These are phyloP conservation scores for Fusarium subglutinans DNA, from an alignment of 2,329 filamentous ascomycete genomes.

Conservation along the genomic window DNA sequence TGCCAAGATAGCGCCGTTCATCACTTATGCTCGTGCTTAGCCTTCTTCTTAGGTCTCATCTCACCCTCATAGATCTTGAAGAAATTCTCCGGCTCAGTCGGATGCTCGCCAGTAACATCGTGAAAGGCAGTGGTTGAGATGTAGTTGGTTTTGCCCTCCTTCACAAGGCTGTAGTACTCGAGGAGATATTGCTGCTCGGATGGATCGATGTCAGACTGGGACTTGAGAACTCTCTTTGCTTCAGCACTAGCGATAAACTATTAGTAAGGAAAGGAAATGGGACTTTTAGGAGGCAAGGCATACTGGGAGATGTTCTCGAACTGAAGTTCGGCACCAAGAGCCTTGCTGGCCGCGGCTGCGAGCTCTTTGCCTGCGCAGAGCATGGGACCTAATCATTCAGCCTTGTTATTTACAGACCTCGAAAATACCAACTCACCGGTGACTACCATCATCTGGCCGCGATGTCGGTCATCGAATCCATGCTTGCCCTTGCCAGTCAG, in stretches of 20 bases:
- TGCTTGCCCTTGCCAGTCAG: too few species aligned
- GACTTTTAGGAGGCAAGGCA: fast-evolving
- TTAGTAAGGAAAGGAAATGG: neutral
- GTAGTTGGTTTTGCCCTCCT: slow-evolving; percentile 16
- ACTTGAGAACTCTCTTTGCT: slow-evolving; percentile 7
- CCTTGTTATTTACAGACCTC: too few species aligned
- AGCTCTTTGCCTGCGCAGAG: slow-evolving; percentile 58
- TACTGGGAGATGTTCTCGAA: slow-evolving; percentile 40
- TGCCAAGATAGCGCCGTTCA: too few species aligned
- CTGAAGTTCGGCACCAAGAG: slow-evolving; percentile 49
- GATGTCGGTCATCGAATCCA: too few species aligned
- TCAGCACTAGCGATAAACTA: neutral
- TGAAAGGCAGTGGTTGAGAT: neutral
- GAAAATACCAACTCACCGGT: too few species aligned
- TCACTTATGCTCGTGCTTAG: slow-evolving; percentile 5
- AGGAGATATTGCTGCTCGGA: slow-evolving; percentile 10
- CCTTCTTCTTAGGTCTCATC: slow-evolving; percentile 19
- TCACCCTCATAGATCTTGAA: slow-evolving; percentile 16
- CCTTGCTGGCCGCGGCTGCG: slow-evolving; percentile 55
- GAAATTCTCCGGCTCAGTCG: slow-evolving; percentile 5
- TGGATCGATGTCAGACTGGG: neutral
- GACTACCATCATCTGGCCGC: too few species aligned
- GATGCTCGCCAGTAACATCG: slow-evolving; percentile 5
- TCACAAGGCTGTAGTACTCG: slow-evolving; percentile 17
- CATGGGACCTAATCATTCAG: neutral